These are phyloP conservation scores for Lathyrus sativus DNA, from an alignment of 306 rosid species.

Conservation along the genomic window DNA sequence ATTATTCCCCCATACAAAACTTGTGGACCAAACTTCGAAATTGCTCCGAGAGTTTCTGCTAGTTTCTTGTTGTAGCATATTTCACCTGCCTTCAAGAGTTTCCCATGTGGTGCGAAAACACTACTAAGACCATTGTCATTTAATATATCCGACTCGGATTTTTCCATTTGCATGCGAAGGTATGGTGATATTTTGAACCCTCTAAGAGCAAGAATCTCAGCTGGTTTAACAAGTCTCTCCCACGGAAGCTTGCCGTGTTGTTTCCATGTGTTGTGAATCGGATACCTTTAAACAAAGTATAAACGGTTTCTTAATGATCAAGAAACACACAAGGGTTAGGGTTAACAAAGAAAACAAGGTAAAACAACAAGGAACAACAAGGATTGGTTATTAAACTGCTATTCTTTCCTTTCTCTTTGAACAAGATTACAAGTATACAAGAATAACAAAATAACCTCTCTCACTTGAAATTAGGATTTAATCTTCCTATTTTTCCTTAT, in stretches of 20 bases:
- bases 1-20: constrained; percentile 63
- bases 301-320: no score
- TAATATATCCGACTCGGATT: constrained; percentile 50
- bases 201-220: constrained; percentile 62
- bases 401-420: no score
- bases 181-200: constrained; percentile 77
- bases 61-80: constrained; percentile 57
- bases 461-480: no score
- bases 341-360: no score
- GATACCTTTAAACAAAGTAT: no score
- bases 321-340: no score
- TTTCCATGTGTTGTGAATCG: no score
- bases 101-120: constrained; percentile 68
- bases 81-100: constrained; percentile 58
- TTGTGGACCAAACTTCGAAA: constrained; percentile 55
- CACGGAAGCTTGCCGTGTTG: constrained; percentile 78
- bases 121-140: constrained; percentile 60
- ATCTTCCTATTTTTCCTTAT: no score
- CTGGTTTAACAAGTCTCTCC: constrained; percentile 70
- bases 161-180: constrained; percentile 59
- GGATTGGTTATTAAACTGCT: no score
- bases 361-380: no score
- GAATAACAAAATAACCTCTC: no score
- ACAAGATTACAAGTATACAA: no score
- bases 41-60: constrained; percentile 52